Conservation (phyloP, 1,284 basidiomycete species). For the Moniliophthora roreri region DNA sequence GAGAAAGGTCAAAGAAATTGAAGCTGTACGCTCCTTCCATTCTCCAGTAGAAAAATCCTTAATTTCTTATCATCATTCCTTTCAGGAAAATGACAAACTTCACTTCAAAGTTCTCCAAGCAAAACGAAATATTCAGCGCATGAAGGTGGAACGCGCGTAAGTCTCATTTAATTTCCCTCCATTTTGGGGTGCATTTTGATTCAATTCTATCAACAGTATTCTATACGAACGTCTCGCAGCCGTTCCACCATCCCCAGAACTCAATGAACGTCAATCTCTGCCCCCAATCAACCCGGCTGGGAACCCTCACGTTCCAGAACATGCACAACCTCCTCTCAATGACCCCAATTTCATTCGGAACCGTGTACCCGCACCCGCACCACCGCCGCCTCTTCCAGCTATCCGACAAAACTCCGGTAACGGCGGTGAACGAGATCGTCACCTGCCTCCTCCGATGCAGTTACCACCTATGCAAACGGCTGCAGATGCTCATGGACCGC, state of each 20-base stretch:
- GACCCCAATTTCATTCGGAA: conserved; percentile 42
- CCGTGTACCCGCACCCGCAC: conserved; percentile 22
- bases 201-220: conserved; percentile 45
- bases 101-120: conserved; percentile 79
- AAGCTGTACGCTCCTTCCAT: conserved; percentile 50
- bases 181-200: conserved; percentile 23
- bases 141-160: conserved; percentile 89
- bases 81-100: conserved; percentile 85
- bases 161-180: conserved; percentile 34
- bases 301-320: conserved; percentile 39
- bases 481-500: conserved; percentile 15
- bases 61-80: conserved; percentile 1
- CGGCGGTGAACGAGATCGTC: conserved; percentile 11
- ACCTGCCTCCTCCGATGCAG: conserved; percentile 50
- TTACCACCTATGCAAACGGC: conserved; percentile 13
- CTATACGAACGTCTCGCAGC: conserved; percentile 74
- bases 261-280: conserved; percentile 38
- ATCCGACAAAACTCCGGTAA: conserved; percentile 20
- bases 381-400: conserved; percentile 42
- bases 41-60: conserved; percentile 12
- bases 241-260: conserved; percentile 54
- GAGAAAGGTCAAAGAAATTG: conserved; percentile 86
- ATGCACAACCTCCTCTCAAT: conserved; percentile 35
- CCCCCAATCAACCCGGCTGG: conserved; percentile 22
- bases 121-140: conserved; percentile 84